Evolutionary conservation across 768 basidiomycete genomes (phyloP), one percentile per base, ranked within the genome.

Genomic region (Leccinellum albellum): DNA sequence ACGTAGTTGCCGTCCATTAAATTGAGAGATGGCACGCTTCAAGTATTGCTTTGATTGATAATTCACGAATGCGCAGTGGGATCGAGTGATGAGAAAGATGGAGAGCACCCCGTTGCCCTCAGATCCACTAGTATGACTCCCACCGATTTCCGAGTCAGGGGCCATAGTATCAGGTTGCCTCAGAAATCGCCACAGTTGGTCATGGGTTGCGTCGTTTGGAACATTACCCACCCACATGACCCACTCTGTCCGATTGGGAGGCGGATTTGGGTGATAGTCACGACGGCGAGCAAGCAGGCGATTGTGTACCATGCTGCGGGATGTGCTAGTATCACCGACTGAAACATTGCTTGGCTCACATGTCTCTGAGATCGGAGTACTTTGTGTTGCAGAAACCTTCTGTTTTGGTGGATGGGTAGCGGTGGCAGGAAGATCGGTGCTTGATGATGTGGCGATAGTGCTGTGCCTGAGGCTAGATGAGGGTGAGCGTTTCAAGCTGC

Each of bases 161-260:
- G 53, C 55, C 5, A 64, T 46, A 17, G 66, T 53, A 17, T 60
- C 55, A 8, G 67, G 58, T 49, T 72, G 66, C 60, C 80, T 86
- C 75, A 98, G 94, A 70, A 94, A 95, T 7, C 77, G 76, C 88
- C 87, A 90, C 4, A 97, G 76, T 66, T 97, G 94, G 61, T 92
- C 87, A 58, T 92, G 82, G 3, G 83, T 84, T 15, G 91, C 85
- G 64, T 94, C 91, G 6, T 80, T 79, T 3, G 91, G 91, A 3
- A 97, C 88, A 66, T 98, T 98, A 10, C 95, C 95, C 13, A 86
- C 87, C 95, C 95, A 97, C 91, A 94, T 92, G 1, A 94, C 94
- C 91, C 89, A 95, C 57, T 92, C 91, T 7, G 91, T 91, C 14
- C 91, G 82, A 53, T 89, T 79, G 12, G 83, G 74, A 13, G 88